Evolutionary conservation across 148 eudicot genomes (phyloP).

Genomic region (Fallopia convolvulus): DNA sequence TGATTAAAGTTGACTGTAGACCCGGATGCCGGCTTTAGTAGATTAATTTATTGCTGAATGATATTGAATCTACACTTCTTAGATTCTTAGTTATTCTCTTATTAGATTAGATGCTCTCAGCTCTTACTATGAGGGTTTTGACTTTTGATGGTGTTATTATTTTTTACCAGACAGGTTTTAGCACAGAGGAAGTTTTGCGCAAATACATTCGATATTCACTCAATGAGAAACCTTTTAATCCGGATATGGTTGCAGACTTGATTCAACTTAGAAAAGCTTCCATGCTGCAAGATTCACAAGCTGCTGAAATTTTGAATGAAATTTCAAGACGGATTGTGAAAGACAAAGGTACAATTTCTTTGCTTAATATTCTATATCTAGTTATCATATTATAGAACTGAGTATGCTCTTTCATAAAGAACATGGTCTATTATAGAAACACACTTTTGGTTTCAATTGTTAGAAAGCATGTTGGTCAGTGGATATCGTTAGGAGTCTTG

Average conservation of each 20-base stretch:
- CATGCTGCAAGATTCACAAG: conserved; percentile 49
- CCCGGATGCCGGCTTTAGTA: background rate
- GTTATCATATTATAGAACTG: background rate
- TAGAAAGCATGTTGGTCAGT: background rate
- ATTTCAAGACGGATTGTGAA: conserved; percentile 72
- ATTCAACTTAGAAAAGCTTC: conserved; percentile 77
- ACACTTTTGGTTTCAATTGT: background rate
- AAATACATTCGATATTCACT: conserved; percentile 83
- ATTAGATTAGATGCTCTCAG: background rate
- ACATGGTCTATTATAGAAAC: background rate
- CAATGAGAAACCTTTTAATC: conserved; percentile 87
- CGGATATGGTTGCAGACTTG: conserved; percentile 54
- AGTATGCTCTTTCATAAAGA: background rate
- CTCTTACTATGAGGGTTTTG: background rate
- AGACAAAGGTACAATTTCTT: conserved; percentile 54
- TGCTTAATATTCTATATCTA: background rate
- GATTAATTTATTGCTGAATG: background rate
- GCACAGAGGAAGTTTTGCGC: conserved; percentile 66
- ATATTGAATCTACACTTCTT: background rate
- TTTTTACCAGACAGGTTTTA: conserved; percentile 68
- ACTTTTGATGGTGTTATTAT: conserved; percentile 16
- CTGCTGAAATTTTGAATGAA: conserved; percentile 72
- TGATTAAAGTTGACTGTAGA: background rate
- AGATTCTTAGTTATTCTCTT: background rate
- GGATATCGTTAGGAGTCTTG: background rate